Conservation (phyloP, 1,284 basidiomycete species). For the Trametes pubescens region DNA sequence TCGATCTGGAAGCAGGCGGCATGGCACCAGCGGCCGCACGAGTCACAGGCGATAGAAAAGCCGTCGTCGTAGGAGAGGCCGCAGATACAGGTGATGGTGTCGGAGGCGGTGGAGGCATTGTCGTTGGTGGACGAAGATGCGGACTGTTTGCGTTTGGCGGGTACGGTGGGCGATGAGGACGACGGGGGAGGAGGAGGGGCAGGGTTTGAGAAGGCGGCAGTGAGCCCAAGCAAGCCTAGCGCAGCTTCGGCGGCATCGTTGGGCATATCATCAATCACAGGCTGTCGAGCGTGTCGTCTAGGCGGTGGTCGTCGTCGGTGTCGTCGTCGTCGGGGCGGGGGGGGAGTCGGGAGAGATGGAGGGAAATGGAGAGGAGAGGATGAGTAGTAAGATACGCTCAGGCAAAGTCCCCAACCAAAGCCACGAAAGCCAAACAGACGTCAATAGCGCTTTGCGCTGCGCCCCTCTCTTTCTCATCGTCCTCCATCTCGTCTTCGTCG, state of each 20-base stretch:
- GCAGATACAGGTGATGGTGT: slow-evolving; percentile 77
- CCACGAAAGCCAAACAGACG: slow-evolving; percentile 11
- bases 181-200: slow-evolving; percentile 29
- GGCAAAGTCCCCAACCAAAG: slow-evolving; percentile 6
- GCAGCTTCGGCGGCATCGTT: slow-evolving; percentile 60
- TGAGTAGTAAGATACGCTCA: neutral
- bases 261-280: slow-evolving; percentile 45
- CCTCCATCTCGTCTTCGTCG: neutral
- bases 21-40: slow-evolving; percentile 91
- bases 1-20: slow-evolving; percentile 85
- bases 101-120: slow-evolving; percentile 37
- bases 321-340: slow-evolving; percentile 5
- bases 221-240: slow-evolving; percentile 57
- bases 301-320: slow-evolving; percentile 6
- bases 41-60: slow-evolving; percentile 92
- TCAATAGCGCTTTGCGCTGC: neutral
- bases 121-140: slow-evolving; percentile 23
- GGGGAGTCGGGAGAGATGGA: neutral
- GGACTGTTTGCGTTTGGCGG: slow-evolving; percentile 51
- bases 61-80: slow-evolving; percentile 84
- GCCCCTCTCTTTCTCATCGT: neutral
- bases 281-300: slow-evolving; percentile 3
- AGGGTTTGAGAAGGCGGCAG: slow-evolving; percentile 25
- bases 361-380: neutral
- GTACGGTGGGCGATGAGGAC: slow-evolving; percentile 47